These are phyloP conservation scores for Hypoxylon rubiginosum DNA, from an alignment of 2,329 filamentous ascomycete genomes.

Conservation along the genomic window DNA sequence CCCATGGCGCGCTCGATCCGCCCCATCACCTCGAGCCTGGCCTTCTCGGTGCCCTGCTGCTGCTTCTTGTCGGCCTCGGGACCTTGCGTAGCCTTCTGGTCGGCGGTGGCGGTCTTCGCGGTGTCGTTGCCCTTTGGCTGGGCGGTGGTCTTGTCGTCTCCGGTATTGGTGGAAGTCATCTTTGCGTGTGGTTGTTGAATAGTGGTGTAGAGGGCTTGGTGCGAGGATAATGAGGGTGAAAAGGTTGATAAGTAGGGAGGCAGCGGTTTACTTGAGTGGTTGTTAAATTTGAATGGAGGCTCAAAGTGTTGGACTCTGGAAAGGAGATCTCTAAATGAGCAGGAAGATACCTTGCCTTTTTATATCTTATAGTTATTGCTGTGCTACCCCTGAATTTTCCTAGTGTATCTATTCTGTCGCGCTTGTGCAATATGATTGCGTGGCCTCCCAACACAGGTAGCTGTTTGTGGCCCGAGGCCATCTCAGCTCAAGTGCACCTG, in stretches of 20 bases:
- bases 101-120: no score
- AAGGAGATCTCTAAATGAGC: background rate
- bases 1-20: no score
- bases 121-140: background rate
- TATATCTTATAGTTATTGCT: background rate
- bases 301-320: background rate
- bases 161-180: background rate
- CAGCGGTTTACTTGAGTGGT: background rate
- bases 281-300: background rate
- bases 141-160: background rate
- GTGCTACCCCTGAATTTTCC: background rate
- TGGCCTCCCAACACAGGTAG: background rate
- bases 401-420: background rate
- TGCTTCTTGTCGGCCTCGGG: no score
- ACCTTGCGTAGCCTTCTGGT: no score
- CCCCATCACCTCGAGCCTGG: no score
- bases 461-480: background rate
- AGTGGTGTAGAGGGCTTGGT: background rate
- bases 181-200: background rate
- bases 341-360: background rate
- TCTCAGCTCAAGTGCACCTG: background rate
- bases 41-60: no score
- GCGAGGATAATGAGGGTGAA: background rate
- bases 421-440: slow-evolving; percentile 18
- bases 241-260: background rate